Evolutionary conservation across 2,329 filamentous ascomycete species (phyloP).

Genomic region (Cercospora brassicicola): DNA sequence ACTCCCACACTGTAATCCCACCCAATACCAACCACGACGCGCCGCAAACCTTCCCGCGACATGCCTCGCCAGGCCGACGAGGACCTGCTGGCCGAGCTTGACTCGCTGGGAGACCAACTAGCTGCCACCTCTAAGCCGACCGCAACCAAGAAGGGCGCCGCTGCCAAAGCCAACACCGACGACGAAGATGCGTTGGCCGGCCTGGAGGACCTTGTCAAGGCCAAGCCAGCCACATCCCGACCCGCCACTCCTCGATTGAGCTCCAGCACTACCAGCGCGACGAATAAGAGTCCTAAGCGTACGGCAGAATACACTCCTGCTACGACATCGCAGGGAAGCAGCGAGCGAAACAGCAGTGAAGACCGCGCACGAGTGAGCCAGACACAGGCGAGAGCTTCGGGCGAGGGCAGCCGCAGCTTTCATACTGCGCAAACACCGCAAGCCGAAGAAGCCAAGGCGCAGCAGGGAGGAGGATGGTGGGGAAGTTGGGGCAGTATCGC

Average conservation of each 20-base stretch:
- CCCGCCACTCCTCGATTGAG: slow-evolving; percentile 76
- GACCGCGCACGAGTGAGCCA: slow-evolving; percentile 53
- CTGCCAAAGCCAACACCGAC: slow-evolving; percentile 42
- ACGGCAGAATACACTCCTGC: slow-evolving; percentile 53
- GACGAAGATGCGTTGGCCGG: slow-evolving; percentile 79
- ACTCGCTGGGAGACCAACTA: slow-evolving; percentile 29
- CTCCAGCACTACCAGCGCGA: slow-evolving; percentile 48
- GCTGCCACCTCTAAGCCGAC: slow-evolving; percentile 38
- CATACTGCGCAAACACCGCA: slow-evolving; percentile 69
- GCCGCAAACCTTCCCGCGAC: slow-evolving; percentile 41
- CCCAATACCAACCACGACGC: slow-evolving; percentile 17
- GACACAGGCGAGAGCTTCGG: slow-evolving; percentile 65
- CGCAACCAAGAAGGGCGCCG: slow-evolving; percentile 41
- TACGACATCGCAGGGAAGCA: slow-evolving; percentile 46
- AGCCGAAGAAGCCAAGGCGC: slow-evolving; percentile 41
- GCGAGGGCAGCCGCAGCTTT: slow-evolving; percentile 70
- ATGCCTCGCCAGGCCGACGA: slow-evolving; percentile 44
- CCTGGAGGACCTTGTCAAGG: slow-evolving; percentile 74
- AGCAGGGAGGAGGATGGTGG: slow-evolving; percentile 67
- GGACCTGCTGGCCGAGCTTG: slow-evolving; percentile 31
- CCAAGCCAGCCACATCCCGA: slow-evolving; percentile 64
- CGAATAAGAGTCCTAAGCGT: slow-evolving; percentile 36
- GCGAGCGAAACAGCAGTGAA: slow-evolving; percentile 59
- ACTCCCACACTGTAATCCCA: neutral
- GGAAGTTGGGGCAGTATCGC: slow-evolving; percentile 81